Evolutionary conservation across 1,284 basidiomycete genomes (phyloP).

Genomic region (Boletus sp.): DNA sequence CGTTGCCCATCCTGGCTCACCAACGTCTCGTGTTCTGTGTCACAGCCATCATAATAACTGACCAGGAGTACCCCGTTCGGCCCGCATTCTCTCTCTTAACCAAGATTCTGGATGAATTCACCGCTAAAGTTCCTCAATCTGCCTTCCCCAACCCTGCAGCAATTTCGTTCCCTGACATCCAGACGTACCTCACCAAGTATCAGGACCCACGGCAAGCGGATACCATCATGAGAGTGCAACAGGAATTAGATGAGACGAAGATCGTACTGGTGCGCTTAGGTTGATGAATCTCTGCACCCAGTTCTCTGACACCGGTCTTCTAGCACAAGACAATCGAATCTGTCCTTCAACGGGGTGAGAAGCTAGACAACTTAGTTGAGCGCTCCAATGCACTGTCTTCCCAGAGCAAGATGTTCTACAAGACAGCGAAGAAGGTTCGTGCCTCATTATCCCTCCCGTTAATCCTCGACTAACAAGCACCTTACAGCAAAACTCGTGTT

Average conservation of each 20-base stretch:
- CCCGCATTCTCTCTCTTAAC: slow-evolving; percentile 95
- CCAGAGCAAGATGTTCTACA: slow-evolving; percentile 95
- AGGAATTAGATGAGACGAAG: slow-evolving; percentile 99
- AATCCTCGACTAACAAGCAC: slow-evolving; percentile 6
- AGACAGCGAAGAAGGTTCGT: slow-evolving; percentile 87
- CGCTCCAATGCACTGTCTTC: slow-evolving; percentile 88
- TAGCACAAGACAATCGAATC: slow-evolving; percentile 99
- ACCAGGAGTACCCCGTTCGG: slow-evolving; percentile 95
- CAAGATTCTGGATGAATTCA: slow-evolving; percentile 94
- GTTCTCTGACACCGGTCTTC: slow-evolving; percentile 3
- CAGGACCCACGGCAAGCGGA: slow-evolving; percentile 99
- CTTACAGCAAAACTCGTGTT: slow-evolving; percentile 60
- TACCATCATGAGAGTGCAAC: slow-evolving; percentile 98
- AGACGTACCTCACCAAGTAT: slow-evolving; percentile 87
- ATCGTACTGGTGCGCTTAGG: slow-evolving; percentile 73
- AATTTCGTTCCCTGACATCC: slow-evolving; percentile 72
- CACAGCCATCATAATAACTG: slow-evolving; percentile 88
- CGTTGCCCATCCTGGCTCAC: not conserved
- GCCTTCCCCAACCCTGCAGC: slow-evolving; percentile 61
- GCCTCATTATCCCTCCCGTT: not conserved
- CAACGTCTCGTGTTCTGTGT: slow-evolving; percentile 5
- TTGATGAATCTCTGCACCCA: not conserved
- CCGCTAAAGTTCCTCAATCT: slow-evolving; percentile 71
- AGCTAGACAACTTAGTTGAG: slow-evolving; percentile 96
- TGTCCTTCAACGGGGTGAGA: slow-evolving; percentile 95